Evolutionary conservation across 1,284 basidiomycete species (phyloP).

Genomic region (Ganoderma lingzhi): DNA sequence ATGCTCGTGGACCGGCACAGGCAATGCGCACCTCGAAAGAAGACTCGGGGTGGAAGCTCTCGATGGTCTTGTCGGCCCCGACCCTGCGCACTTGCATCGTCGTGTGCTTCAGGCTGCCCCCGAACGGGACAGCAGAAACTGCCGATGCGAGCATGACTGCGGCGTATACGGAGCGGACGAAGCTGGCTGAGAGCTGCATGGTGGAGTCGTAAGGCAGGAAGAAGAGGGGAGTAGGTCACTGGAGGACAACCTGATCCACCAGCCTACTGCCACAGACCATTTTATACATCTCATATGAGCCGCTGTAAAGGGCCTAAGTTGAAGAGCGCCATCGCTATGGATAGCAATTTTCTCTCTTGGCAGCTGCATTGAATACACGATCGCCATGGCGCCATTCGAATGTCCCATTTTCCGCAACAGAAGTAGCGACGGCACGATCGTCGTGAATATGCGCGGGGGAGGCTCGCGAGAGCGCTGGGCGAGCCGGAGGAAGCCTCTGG

Average conservation of each 20-base stretch:
- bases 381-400: background rate
- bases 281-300: background rate
- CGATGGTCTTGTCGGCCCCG: slow-evolving; percentile 44
- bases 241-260: background rate
- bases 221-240: background rate
- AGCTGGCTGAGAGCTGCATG: slow-evolving; percentile 28
- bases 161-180: slow-evolving; percentile 35
- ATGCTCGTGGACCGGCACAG: background rate
- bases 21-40: slow-evolving; percentile 47
- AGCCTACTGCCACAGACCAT: background rate
- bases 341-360: background rate
- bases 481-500: background rate
- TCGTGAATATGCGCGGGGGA: background rate
- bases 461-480: background rate
- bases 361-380: background rate
- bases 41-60: slow-evolving; percentile 53
- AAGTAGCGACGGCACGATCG: background rate
- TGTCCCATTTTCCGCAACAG: background rate
- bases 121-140: slow-evolving; percentile 42
- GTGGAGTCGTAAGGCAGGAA: background rate
- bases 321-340: background rate
- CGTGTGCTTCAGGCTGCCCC: slow-evolving; percentile 47
- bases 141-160: slow-evolving; percentile 39
- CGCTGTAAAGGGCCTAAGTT: background rate
- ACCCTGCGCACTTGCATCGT: slow-evolving; percentile 50